phyloP scores from a whole-genome alignment of 371 early-diverging fungal species.

The Rhizomucor pusillus region DNA sequence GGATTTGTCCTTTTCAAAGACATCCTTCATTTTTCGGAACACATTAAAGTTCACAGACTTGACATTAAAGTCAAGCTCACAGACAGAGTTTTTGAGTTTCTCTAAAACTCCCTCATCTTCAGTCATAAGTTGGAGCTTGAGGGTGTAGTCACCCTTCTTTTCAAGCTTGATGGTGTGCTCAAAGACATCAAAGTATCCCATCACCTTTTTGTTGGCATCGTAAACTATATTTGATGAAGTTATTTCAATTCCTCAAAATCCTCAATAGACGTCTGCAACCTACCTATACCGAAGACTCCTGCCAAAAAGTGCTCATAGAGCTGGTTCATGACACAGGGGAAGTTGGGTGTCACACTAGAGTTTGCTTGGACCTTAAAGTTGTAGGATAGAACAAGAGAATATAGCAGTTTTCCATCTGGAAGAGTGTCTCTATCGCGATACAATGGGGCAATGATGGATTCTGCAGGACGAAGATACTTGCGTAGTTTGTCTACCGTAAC shows the following conservation, averaged over 20 bases:
- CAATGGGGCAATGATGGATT: conserved; percentile 63
- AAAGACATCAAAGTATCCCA: conserved; percentile 74
- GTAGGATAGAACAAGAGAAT: conserved; percentile 76
- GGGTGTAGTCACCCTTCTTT: conserved; percentile 80
- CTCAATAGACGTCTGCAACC: conserved; percentile 1
- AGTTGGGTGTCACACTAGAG: conserved; percentile 53
- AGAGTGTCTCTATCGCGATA: conserved; percentile 72
- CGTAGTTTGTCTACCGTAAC: conserved; percentile 63
- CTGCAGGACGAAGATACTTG: conserved; percentile 67
- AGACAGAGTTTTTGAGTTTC: conserved; percentile 60
- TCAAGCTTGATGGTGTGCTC: conserved; percentile 66
- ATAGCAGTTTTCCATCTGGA: conserved; percentile 64
- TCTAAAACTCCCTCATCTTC: conserved; percentile 68
- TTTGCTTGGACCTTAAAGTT: conserved; percentile 52
- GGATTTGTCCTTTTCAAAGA: conserved; percentile 42
- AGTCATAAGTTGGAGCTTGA: conserved; percentile 77
- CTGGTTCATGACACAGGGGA: conserved; percentile 65
- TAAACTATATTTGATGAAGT: conserved; percentile 29
- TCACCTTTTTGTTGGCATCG: conserved; percentile 60
- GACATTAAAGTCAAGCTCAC: conserved; percentile 65
- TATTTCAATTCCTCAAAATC: not conserved
- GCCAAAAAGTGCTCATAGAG: conserved; percentile 60
- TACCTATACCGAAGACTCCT: conserved; percentile 51
- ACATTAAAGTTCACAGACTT: conserved; percentile 58
- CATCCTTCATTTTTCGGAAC: conserved; percentile 54